phyloP scores from a whole-genome alignment of 2,329 filamentous ascomycete species.

The Fusarium begoniae region DNA sequence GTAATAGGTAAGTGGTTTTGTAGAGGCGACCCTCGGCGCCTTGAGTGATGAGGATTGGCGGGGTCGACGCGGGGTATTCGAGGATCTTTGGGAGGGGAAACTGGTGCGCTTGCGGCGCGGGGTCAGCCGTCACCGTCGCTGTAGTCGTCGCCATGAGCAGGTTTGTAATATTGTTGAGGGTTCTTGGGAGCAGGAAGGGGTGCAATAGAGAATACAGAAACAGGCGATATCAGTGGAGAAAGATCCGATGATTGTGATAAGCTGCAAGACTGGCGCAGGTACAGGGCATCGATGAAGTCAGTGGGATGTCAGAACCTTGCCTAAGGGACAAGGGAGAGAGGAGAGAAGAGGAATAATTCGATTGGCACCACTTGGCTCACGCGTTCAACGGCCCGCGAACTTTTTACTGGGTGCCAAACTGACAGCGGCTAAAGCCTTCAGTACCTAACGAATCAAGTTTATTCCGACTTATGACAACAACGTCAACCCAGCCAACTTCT shows the following conservation, averaged over 20 bases:
- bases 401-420: conserved; percentile 30
- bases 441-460: conserved; percentile 24
- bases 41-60: conserved; percentile 81
- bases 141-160: conserved; percentile 18
- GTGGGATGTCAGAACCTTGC: conserved; percentile 12
- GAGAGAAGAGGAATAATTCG: conserved; percentile 13
- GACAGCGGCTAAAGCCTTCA: conserved; percentile 17
- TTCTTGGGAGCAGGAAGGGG: not conserved
- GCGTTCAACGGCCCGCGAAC: conserved; percentile 30
- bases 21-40: conserved; percentile 96
- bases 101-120: conserved; percentile 38
- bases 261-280: conserved; percentile 39
- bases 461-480: conserved; percentile 12
- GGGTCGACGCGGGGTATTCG: conserved; percentile 65
- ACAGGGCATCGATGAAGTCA: conserved; percentile 36
- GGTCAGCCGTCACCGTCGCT: conserved; percentile 25
- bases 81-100: conserved; percentile 72
- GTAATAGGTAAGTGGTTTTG: conserved; percentile 80
- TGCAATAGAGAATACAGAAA: conserved; percentile 7
- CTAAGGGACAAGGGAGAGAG: conserved; percentile 3
- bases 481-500: conserved; percentile 6
- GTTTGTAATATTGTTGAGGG: conserved; percentile 3
- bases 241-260: conserved; percentile 25
- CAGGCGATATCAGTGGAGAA: conserved; percentile 9
- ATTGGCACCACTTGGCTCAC: conserved; percentile 28